Percentiles rank a stretch among this genome's conserved stretches.
Evolutionary conservation across 1,139 yeast species (phyloP).

Genomic region (Sugiyamaella xylanicola): DNA sequence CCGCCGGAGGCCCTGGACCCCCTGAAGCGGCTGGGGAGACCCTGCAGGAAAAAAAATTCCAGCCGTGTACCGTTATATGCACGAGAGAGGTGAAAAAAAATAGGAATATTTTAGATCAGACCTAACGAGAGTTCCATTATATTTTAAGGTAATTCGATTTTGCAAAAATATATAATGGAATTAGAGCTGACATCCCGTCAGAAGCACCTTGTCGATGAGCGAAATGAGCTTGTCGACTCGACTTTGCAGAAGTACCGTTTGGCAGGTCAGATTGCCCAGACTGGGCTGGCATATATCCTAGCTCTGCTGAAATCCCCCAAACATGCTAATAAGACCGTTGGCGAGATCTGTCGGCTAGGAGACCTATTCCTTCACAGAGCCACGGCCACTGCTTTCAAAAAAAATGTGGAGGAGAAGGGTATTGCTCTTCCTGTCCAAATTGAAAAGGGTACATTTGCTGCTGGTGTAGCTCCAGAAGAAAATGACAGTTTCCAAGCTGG

Average conservation of each 20-base stretch:
- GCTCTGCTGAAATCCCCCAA: slow-evolving; percentile 61
- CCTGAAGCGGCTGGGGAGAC: slow-evolving; percentile 16
- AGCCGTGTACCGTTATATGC: slow-evolving; percentile 11
- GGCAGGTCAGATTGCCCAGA: slow-evolving; percentile 92
- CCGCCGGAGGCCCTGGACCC: slow-evolving; percentile 4
- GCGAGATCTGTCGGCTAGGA: slow-evolving; percentile 79
- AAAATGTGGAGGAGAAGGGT: slow-evolving; percentile 57
- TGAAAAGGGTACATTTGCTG: slow-evolving; percentile 75
- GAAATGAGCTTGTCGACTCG: slow-evolving; percentile 62
- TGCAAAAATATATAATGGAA: slow-evolving; percentile 24
- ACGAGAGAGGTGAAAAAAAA: neutral
- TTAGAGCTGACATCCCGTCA: slow-evolving; percentile 44
- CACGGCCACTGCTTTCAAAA: slow-evolving; percentile 35
- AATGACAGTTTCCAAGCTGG: slow-evolving; percentile 59
- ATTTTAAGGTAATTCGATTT: neutral
- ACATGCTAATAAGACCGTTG: slow-evolving; percentile 49
- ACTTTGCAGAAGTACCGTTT: slow-evolving; percentile 80
- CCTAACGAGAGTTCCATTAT: neutral
- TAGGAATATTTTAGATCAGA: neutral
- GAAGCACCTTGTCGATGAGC: slow-evolving; percentile 70
- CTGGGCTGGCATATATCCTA: slow-evolving; percentile 68
- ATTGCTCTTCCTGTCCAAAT: slow-evolving; percentile 89
- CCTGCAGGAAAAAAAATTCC: slow-evolving; percentile 10
- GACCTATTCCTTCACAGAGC: slow-evolving; percentile 62
- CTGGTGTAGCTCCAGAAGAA: slow-evolving; percentile 85